Base-by-base conservation (phyloP, 768 basidiomycete species). In the Chalciporus piperatus region DNA sequence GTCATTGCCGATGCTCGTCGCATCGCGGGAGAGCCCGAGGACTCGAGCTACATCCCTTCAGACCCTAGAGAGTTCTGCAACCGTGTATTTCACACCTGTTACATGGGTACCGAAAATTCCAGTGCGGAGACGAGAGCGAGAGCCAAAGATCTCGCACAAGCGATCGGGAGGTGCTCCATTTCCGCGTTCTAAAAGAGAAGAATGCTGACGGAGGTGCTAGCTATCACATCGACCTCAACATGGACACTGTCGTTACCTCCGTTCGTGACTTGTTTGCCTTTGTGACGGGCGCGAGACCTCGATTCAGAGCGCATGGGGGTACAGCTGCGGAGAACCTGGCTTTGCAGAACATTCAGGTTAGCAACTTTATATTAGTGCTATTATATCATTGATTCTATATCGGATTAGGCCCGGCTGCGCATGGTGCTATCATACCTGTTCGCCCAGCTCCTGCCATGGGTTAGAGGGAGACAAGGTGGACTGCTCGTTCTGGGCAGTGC, bases 51-150 rank as follows among this genome's bases (percentile, higher is more conserved):
- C 64, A 61, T 92, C 23, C 96, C 97, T 1, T 77, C 81, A 0
- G 94, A 99, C 67, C 83, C 95, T 0, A 81, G 77, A 41, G 97
- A 98, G 64, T 93, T 98, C 60, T 83, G 84, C 23, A 77, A 75
- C 47, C 78, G 92, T 22, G 85, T 98, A 48, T 96, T 99, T 75
- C 95, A 98, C 68, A 96, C 95, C 0, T 97, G 93, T 70, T 99
- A 96, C 70, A 98, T 99, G 97, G 96, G 96, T 6, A 99, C 97
- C 0, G 91, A 94, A 68, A 95, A 98, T 67, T 98, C 96, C 7
- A 92, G 87, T 53, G 68, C 68, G 0, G 97, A 97, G 60, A 98
- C 97, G 7, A 75, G 92, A 11, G 72, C 77, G 54, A 77, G 97
- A 30, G 97, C 97, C 1, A 95, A 91, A 66, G 83, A 88, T 40